Percentiles rank a stretch among this genome's conserved stretches.
These are phyloP conservation scores for Rutidosis leptorrhynchoides DNA, from an alignment of 129 eudicot species.

Conservation along the genomic window DNA sequence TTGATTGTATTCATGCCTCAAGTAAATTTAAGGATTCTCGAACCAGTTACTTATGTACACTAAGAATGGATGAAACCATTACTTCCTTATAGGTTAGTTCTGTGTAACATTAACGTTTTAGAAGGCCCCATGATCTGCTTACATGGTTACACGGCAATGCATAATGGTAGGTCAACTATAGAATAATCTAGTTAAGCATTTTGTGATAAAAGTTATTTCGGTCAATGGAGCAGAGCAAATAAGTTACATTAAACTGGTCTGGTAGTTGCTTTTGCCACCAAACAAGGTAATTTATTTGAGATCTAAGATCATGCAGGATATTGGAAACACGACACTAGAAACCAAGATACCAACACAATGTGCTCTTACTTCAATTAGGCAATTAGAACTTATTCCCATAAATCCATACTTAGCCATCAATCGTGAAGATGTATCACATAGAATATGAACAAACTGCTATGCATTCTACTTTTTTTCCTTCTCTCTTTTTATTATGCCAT, in stretches of 20 bases:
- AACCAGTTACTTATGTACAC: not conserved
- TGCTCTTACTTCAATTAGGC: not conserved
- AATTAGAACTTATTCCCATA: not conserved
- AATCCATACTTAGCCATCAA: not conserved
- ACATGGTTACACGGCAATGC: not conserved
- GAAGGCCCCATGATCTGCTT: not conserved
- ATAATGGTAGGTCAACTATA: not conserved
- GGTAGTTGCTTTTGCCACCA: not conserved
- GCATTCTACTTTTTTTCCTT: not conserved
- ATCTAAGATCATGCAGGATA: not conserved
- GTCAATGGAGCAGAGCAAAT: not conserved
- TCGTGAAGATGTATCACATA: not conserved
- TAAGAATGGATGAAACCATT: not conserved
- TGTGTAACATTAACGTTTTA: not conserved
- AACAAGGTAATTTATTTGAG: not conserved
- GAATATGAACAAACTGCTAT: not conserved
- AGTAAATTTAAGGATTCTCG: not conserved
- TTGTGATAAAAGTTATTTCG: not conserved
- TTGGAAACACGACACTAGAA: not conserved
- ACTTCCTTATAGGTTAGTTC: not conserved
- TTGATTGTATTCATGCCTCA: not conserved
- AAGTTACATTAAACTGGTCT: not conserved
- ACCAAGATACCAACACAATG: constrained; percentile 1
- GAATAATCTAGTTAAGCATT: not conserved
- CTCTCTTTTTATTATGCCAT: not conserved